A percentile compares a stretch with the other conserved stretches of the same genome.
Conservation (phyloP, 148 eudicot species). For the Salicornia ramosissima region DNA sequence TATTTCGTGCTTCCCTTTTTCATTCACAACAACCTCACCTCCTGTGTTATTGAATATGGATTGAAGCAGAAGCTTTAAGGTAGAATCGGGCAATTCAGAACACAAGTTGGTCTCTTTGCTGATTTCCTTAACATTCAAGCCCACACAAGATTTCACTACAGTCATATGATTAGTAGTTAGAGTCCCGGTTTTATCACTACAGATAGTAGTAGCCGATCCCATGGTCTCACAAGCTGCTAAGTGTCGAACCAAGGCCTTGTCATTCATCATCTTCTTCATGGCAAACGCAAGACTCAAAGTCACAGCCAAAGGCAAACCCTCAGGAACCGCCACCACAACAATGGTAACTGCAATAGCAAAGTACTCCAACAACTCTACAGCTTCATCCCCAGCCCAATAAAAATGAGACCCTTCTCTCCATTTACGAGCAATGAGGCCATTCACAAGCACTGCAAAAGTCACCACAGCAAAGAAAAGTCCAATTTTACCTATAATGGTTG, state of each 20-base stretch:
- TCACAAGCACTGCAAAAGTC: constrained; percentile 80
- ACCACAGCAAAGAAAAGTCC: constrained; percentile 88
- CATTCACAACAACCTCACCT: constrained; percentile 78
- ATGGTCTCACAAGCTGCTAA: constrained; percentile 97
- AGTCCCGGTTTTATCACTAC: constrained; percentile 98
- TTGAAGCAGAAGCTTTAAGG: constrained; percentile 52
- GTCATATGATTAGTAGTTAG: constrained; percentile 92
- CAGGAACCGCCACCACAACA: constrained; percentile 98
- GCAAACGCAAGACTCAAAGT: constrained; percentile 94
- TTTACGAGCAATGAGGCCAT: constrained; percentile 60
- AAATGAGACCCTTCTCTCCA: constrained; percentile 51
- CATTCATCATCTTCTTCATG: constrained; percentile 99
- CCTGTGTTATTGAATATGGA: constrained; percentile 88
- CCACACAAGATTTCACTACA: constrained; percentile 82
- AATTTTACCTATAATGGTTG: constrained; percentile 89
- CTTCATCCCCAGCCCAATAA: constrained; percentile 82
- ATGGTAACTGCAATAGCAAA: constrained; percentile 93
- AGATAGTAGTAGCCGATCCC: constrained; percentile 92
- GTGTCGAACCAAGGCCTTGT: constrained; percentile 89
- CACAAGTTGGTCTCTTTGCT: constrained; percentile 36
- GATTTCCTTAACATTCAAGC: constrained; percentile 57
- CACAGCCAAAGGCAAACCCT: constrained; percentile 92
- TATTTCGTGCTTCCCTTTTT: constrained; percentile 65
- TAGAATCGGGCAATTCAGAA: constrained; percentile 55
- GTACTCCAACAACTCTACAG: constrained; percentile 67